A percentile compares a stretch with the other conserved stretches of the same genome.
These are phyloP conservation scores for Tilletia caries DNA, from an alignment of 1,284 basidiomycete species.

Conservation along the genomic window DNA sequence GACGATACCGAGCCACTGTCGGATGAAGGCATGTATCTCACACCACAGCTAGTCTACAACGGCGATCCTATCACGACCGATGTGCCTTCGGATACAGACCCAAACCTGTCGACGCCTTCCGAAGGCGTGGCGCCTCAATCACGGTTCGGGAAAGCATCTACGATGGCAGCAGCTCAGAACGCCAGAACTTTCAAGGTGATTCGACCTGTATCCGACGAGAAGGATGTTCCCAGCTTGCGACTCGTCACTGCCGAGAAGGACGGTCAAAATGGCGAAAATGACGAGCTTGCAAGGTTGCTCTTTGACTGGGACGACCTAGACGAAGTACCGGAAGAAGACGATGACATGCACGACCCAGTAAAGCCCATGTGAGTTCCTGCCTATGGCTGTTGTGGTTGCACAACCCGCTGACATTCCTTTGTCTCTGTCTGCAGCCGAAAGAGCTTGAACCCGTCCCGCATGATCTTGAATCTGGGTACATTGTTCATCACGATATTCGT, in stretches of 20 bases:
- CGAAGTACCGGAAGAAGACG: slow-evolving; percentile 28
- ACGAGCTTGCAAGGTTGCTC: neutral
- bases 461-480: slow-evolving; percentile 31
- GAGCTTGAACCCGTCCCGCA: slow-evolving; percentile 21
- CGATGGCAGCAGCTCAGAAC: no score
- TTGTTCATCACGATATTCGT: slow-evolving; percentile 25
- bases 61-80: neutral
- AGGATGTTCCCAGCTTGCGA: neutral
- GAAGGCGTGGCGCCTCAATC: neutral
- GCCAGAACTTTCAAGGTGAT: neutral
- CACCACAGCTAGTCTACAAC: neutral
- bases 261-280: neutral
- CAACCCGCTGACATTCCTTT: neutral
- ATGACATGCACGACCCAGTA: slow-evolving; percentile 26
- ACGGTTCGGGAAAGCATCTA: no score
- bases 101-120: neutral
- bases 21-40: neutral
- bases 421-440: neutral
- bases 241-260: neutral
- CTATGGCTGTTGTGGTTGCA: neutral
- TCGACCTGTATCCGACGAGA: neutral
- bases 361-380: slow-evolving; percentile 5
- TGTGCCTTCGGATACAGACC: neutral
- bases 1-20: neutral
- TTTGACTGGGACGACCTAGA: slow-evolving; percentile 20